These are phyloP conservation scores for Cladophialophora chaetospira DNA, from an alignment of 2,329 filamentous ascomycete species.

Conservation along the genomic window DNA sequence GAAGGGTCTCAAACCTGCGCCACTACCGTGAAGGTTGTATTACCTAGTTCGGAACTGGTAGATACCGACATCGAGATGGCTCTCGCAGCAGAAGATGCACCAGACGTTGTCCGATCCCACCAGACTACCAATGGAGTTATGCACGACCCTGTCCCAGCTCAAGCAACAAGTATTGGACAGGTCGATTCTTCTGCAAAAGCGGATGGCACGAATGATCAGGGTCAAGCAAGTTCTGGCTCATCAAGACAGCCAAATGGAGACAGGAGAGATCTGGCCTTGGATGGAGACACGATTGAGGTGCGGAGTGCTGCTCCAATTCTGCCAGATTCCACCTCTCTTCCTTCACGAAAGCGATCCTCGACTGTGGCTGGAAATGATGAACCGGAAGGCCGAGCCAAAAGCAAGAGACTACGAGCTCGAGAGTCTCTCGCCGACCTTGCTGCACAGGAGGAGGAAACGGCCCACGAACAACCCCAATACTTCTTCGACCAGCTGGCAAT, in stretches of 20 bases:
- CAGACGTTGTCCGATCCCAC: not conserved
- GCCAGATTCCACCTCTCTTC: conserved; percentile 28
- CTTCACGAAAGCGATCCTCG: conserved; percentile 60
- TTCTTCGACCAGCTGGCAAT: conserved; percentile 58
- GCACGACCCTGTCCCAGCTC: not conserved
- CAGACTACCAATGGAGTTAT: not conserved
- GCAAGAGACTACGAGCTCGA: conserved; percentile 62
- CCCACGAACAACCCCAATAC: conserved; percentile 56
- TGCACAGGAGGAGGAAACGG: conserved; percentile 49
- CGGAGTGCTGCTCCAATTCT: conserved; percentile 31
- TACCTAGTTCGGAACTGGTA: conserved; percentile 41
- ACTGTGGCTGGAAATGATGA: conserved; percentile 62
- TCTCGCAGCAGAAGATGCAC: not conserved
- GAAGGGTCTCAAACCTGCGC: conserved; percentile 38
- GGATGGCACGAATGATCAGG: not conserved
- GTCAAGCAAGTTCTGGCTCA: not conserved
- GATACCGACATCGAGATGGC: conserved; percentile 17
- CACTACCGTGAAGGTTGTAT: conserved; percentile 43
- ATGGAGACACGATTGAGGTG: conserved; percentile 14
- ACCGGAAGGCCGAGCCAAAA: conserved; percentile 57
- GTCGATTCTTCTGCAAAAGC: not conserved
- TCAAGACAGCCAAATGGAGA: not conserved
- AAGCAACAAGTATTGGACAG: not conserved
- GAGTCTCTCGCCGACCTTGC: conserved; percentile 56
- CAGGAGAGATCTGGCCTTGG: not conserved